Percentiles rank a stretch among this genome's conserved stretches.
phyloP scores from a whole-genome alignment of 1,284 basidiomycete genomes.

The Sutorius eximius region DNA sequence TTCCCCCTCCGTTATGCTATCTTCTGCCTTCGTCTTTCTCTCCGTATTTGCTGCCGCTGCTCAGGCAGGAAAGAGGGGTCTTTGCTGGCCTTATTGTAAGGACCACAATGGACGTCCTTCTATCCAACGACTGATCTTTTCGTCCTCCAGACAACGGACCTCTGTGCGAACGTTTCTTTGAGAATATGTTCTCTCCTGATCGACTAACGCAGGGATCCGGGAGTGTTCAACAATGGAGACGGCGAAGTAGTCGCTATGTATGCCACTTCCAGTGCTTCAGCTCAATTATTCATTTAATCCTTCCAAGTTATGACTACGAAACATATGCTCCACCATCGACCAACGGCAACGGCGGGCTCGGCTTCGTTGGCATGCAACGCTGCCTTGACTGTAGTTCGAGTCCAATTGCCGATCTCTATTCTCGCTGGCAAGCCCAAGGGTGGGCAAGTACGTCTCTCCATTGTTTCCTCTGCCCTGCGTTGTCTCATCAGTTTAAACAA shows the following conservation, averaged over 20 bases:
- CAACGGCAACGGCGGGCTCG: conserved; percentile 37
- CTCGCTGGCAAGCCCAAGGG: conserved; percentile 24
- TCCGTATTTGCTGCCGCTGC: conserved; percentile 11
- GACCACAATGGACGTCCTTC: background rate
- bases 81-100: conserved; percentile 29
- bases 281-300: background rate
- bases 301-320: conserved; percentile 38
- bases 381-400: conserved; percentile 39
- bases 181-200: background rate
- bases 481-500: background rate
- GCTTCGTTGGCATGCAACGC: conserved; percentile 43
- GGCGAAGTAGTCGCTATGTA: conserved; percentile 35
- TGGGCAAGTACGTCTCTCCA: conserved; percentile 32
- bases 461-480: background rate
- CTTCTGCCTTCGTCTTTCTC: conserved; percentile 10
- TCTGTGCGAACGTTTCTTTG: conserved; percentile 6
- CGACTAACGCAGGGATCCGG: conserved; percentile 29
- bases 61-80: conserved; percentile 28
- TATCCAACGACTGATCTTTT: conserved; percentile 2
- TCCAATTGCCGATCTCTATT: conserved; percentile 33
- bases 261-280: background rate
- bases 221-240: conserved; percentile 32
- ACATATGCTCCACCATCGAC: conserved; percentile 35
- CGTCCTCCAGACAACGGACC: conserved; percentile 14
- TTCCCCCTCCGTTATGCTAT: conserved; percentile 4